These are phyloP conservation scores for Emydomyces testavorans DNA, from an alignment of 2,329 filamentous ascomycete species.

Conservation along the genomic window DNA sequence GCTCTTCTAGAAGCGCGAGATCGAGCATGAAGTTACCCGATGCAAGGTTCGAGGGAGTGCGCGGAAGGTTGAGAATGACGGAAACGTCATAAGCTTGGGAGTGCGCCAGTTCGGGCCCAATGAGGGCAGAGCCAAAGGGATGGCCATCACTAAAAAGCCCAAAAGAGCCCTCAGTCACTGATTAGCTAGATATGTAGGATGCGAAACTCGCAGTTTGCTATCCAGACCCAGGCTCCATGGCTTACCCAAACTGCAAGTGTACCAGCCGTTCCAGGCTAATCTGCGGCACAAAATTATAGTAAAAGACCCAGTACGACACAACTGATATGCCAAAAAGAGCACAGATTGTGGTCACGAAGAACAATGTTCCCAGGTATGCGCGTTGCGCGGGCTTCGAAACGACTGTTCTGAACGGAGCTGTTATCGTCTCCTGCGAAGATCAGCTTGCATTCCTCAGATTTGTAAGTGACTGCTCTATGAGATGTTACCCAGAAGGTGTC, in stretches of 20 bases:
- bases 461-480: conserved; percentile 4
- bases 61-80: conserved; percentile 63
- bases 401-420: conserved; percentile 44
- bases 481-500: conserved; percentile 10
- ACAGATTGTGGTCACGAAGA: conserved; percentile 43
- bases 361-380: conserved; percentile 50
- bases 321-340: conserved; percentile 48
- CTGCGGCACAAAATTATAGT: conserved; percentile 56
- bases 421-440: conserved; percentile 39
- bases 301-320: conserved; percentile 55
- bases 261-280: conserved; percentile 51
- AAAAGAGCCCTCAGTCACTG: not conserved
- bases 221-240: not conserved
- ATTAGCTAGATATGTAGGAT: not conserved
- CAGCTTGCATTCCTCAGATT: conserved; percentile 28
- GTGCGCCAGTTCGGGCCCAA: conserved; percentile 48
- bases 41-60: conserved; percentile 61
- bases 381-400: conserved; percentile 52
- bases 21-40: conserved; percentile 93
- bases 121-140: conserved; percentile 43
- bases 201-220: not conserved
- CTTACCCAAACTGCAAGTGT: conserved; percentile 54
- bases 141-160: conserved; percentile 28
- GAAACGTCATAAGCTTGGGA: conserved; percentile 76
- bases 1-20: conserved; percentile 48